Base-by-base conservation (phyloP, 331 rosid genomes). In the Acacia concinna region DNA sequence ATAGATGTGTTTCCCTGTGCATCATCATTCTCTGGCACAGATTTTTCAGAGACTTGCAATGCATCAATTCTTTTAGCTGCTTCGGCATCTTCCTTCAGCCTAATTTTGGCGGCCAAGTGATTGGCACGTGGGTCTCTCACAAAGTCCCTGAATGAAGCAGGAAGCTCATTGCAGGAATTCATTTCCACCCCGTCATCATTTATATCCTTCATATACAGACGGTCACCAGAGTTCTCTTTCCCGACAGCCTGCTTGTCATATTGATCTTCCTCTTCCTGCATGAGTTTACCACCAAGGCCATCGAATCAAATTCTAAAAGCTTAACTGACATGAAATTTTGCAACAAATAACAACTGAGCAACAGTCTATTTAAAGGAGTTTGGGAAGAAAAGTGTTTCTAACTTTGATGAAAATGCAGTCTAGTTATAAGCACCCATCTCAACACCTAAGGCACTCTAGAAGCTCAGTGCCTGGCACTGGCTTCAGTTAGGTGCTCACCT, bases 231-330 rank as follows among this genome's bases (percentile, higher is more conserved):
- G 25, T 84, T 84, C 72, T 87, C 97, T 71, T 81, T 81, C 12
- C 97, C 96, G 71, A 91, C 76, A 71, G 99, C 99, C 84, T 90
- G 92, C 69, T 91, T 93, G 81, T 96, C 99, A 85, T 83, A 93
- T 46, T 82, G 87, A 56, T 96, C 99, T 74, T 93, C 94, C 89
- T 96, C 99, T 65, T 91, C 98, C 98, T 96, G 86, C 89, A 86
- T n/a, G 52, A 68, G 20, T 69, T 69, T 25, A 69, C 13, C 37
- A 25, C 20, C 43, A 67, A 54, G 68, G 20, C 3, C 12, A 70
- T 52, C 44, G 44, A 74, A 37, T 81, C 64, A 35, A 59, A 8
- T 35, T 68, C 28, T 8, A 32, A 35, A 54, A 13, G 27, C 66
- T 43, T 21, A 70, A 65, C 57, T 1, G 12, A 64, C 2, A 54